Conservation (phyloP, 169 alveolate species). For the Plasmodium vivax region DNA sequence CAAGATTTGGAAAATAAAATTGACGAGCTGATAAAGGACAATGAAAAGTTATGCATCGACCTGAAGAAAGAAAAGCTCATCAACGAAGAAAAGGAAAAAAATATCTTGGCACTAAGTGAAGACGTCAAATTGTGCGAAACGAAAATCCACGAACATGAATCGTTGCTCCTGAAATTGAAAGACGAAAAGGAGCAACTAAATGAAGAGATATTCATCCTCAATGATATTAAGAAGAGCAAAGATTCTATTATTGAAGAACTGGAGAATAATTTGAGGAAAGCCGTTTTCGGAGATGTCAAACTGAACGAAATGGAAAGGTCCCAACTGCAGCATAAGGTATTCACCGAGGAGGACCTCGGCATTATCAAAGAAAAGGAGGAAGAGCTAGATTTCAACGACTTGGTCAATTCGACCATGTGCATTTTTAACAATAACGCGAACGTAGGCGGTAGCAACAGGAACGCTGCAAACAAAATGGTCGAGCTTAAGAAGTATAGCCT, state of each 20-base stretch:
- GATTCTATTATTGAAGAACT: conserved; percentile 61
- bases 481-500: conserved; percentile 68
- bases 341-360: conserved; percentile 70
- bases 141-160: conserved; percentile 30
- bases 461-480: neutral
- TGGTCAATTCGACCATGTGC: conserved; percentile 28
- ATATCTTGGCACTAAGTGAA: conserved; percentile 23
- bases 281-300: conserved; percentile 70
- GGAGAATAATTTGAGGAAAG: conserved; percentile 73
- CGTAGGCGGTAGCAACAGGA: neutral
- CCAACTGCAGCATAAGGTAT: conserved; percentile 29
- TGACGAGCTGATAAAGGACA: conserved; percentile 70
- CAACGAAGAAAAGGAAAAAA: conserved; percentile 58
- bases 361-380: conserved; percentile 1
- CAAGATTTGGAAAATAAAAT: conserved; percentile 74
- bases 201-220: conserved; percentile 43
- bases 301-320: conserved; percentile 49
- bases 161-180: conserved; percentile 22
- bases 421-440: conserved; percentile 35
- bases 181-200: conserved; percentile 66
- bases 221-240: conserved; percentile 53
- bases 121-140: conserved; percentile 32
- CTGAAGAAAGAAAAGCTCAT: conserved; percentile 60
- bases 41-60: conserved; percentile 68
- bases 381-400: conserved; percentile 11